Evolutionary conservation across 257 asterid genomes (phyloP).

Genomic region (Knoxia roxburghii): DNA sequence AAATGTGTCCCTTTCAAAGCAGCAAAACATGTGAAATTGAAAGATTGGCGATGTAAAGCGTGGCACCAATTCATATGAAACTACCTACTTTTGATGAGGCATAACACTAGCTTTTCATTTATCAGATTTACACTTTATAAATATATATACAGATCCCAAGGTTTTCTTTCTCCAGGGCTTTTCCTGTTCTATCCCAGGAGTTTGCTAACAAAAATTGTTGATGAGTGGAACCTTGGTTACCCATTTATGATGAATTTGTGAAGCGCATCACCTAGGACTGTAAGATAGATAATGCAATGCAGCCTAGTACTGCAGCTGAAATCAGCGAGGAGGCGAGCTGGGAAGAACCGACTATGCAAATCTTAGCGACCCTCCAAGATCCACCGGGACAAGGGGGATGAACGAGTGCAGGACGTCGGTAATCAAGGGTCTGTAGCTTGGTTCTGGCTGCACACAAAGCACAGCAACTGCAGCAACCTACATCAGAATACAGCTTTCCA

Average conservation of each 20-base stretch:
- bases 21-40: background rate
- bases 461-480: slow-evolving; percentile 99
- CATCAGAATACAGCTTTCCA: background rate
- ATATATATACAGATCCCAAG: slow-evolving; percentile 25
- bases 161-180: slow-evolving; percentile 12
- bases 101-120: slow-evolving; percentile 7
- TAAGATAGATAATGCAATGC: slow-evolving; percentile 6
- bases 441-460: slow-evolving; percentile 92
- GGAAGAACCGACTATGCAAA: slow-evolving; percentile 37
- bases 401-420: slow-evolving; percentile 92
- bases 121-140: slow-evolving; percentile 46
- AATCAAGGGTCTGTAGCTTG: slow-evolving; percentile 88
- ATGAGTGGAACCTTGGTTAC: slow-evolving; percentile 15
- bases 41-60: background rate
- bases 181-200: slow-evolving; percentile 21
- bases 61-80: slow-evolving; percentile 2
- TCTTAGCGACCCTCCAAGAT: slow-evolving; percentile 83
- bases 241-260: background rate
- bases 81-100: background rate
- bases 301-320: slow-evolving; percentile 7
- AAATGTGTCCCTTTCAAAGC: too few species aligned
- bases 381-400: slow-evolving; percentile 90
- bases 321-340: slow-evolving; percentile 16
- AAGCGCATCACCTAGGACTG: slow-evolving; percentile 10
- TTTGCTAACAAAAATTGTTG: slow-evolving; percentile 14